Conservation (phyloP, 2,329 filamentous ascomycete species). For the Lachnellula arida region DNA sequence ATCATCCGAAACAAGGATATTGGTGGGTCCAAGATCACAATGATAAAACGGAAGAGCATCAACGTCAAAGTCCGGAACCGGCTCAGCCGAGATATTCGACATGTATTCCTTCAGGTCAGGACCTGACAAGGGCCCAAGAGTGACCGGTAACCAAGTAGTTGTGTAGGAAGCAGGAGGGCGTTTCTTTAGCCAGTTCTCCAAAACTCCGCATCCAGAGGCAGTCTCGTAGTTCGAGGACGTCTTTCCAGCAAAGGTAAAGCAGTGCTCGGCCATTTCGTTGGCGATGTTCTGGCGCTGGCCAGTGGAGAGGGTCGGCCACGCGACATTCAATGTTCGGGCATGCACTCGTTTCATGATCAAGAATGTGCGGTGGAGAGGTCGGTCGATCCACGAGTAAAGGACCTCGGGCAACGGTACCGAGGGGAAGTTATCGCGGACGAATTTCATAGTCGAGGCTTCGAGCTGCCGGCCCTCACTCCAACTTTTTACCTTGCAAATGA, state of each 20-base stretch:
- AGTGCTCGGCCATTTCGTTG: neutral
- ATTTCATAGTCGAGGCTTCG: slow-evolving; percentile 7
- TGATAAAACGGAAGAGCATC: slow-evolving; percentile 7
- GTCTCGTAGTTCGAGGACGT: slow-evolving; percentile 1
- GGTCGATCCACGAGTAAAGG: slow-evolving; percentile 10
- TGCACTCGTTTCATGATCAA: slow-evolving; percentile 12
- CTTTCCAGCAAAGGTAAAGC: neutral
- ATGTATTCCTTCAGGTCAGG: neutral
- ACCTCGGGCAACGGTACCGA: slow-evolving; percentile 10
- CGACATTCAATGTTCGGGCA: slow-evolving; percentile 6
- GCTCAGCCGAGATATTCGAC: slow-evolving; percentile 1
- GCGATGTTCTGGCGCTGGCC: neutral
- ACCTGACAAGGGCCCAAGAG: slow-evolving; percentile 3
- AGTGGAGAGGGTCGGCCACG: slow-evolving; percentile 3
- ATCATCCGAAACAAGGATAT: slow-evolving; percentile 11
- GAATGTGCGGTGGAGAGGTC: slow-evolving; percentile 4
- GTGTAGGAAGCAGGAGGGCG: neutral
- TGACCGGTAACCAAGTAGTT: neutral
- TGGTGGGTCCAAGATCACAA: slow-evolving; percentile 12
- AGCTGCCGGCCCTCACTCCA: slow-evolving; percentile 10
- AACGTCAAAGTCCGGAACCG: neutral
- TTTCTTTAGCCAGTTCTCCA: neutral
- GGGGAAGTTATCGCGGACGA: slow-evolving; percentile 6
- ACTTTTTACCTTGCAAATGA: slow-evolving; percentile 13
- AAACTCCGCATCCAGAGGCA: slow-evolving; percentile 1